These are phyloP conservation scores for Thalassiosira mediterranea DNA, from an alignment of 352 stramenopile genomes.

Conservation along the genomic window DNA sequence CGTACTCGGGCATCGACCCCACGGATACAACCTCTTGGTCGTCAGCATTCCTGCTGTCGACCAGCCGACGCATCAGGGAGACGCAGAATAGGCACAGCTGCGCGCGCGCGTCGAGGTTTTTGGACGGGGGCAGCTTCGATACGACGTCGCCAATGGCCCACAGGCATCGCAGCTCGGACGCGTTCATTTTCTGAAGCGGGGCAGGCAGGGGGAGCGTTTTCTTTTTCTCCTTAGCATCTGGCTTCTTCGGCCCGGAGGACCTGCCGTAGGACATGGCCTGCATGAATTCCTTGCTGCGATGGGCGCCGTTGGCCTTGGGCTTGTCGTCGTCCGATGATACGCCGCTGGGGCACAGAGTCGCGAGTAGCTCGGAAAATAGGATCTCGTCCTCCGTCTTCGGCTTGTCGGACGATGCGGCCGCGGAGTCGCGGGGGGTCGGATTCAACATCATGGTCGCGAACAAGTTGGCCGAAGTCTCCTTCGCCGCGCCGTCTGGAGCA, in stretches of 20 bases:
- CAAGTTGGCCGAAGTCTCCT: constrained; percentile 35
- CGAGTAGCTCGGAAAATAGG: constrained; percentile 42
- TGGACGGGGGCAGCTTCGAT: constrained; percentile 62
- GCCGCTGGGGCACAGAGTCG: constrained; percentile 18
- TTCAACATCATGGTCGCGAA: constrained; percentile 38
- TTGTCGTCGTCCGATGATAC: constrained; percentile 1
- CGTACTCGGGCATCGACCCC: constrained; percentile 20
- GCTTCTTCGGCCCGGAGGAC: constrained; percentile 11
- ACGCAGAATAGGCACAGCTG: constrained; percentile 65
- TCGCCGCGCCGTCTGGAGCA: constrained; percentile 19
- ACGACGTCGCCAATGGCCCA: constrained; percentile 71
- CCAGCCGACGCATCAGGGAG: constrained; percentile 45
- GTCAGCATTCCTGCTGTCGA: constrained; percentile 2
- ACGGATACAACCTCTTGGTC: constrained; percentile 5
- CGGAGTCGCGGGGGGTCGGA: background rate
- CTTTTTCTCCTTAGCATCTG: background rate
- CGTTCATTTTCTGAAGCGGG: constrained; percentile 52
- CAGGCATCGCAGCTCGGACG: constrained; percentile 64
- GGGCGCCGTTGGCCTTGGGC: background rate
- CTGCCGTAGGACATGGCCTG: constrained; percentile 33
- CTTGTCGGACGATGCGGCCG: constrained; percentile 1
- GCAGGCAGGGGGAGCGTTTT: constrained; percentile 41
- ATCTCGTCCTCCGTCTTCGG: constrained; percentile 29
- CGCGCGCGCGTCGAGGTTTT: constrained; percentile 59
- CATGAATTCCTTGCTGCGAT: constrained; percentile 43